Percentiles rank a stretch among this genome's conserved stretches.
Evolutionary conservation across 768 basidiomycete genomes (phyloP).

Genomic region (Lactarius tabidus): DNA sequence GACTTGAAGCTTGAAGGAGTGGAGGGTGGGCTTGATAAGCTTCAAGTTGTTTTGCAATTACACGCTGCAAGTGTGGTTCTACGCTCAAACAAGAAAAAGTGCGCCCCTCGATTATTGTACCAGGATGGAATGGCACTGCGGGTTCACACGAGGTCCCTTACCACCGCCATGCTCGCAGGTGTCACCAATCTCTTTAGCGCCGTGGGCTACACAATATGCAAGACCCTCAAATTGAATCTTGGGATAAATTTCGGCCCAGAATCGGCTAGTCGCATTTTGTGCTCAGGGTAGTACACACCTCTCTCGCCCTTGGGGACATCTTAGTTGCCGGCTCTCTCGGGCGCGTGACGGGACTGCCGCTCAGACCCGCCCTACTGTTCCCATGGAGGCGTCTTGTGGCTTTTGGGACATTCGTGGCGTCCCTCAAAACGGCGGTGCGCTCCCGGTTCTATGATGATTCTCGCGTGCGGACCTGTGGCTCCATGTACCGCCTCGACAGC

Average conservation of each 20-base stretch:
- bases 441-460: no score
- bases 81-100: neutral
- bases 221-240: neutral
- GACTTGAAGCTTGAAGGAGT: no score
- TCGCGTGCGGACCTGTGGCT: no score
- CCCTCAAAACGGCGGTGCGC: no score
- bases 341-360: no score
- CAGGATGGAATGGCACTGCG: neutral
- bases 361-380: no score
- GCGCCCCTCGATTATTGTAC: neutral
- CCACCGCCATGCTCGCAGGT: neutral
- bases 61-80: neutral
- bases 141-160: neutral
- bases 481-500: no score
- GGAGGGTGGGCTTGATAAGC: neutral
- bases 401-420: no score
- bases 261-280: neutral
- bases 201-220: neutral
- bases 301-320: no score
- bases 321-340: no score
- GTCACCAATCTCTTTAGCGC: neutral
- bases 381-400: no score
- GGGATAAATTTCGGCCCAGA: neutral
- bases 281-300: neutral
- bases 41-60: neutral